A percentile compares a stretch with the other conserved stretches of the same genome.
phyloP scores from a whole-genome alignment of 2,329 filamentous ascomycete genomes.

The Ophiosphaerella korrae region DNA sequence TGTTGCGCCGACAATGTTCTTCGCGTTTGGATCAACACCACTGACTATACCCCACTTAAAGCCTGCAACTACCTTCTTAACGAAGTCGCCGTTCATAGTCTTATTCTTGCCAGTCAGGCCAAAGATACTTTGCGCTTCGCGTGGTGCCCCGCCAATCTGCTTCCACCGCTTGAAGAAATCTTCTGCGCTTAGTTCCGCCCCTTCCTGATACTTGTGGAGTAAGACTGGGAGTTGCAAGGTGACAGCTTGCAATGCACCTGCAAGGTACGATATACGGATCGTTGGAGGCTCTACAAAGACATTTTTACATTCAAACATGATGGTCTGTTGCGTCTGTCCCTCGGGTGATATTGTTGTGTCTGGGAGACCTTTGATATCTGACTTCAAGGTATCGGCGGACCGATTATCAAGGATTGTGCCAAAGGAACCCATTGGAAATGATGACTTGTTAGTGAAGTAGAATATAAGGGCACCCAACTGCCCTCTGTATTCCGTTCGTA shows the following conservation, averaged over 20 bases:
- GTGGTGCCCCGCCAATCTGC: constrained; percentile 87
- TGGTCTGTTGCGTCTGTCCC: constrained; percentile 85
- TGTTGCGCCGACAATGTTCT: constrained; percentile 91
- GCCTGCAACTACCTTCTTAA: constrained; percentile 74
- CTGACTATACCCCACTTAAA: constrained; percentile 89
- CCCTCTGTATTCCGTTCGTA: constrained; percentile 93
- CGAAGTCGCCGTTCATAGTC: constrained; percentile 72
- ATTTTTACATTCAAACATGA: constrained; percentile 87
- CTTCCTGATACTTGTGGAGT: constrained; percentile 96
- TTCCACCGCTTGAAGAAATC: constrained; percentile 99
- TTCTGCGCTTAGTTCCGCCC: constrained; percentile 81
- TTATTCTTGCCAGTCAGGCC: constrained; percentile 65
- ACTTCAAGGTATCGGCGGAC: constrained; percentile 70
- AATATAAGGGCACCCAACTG: constrained; percentile 94
- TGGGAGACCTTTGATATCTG: constrained; percentile 86
- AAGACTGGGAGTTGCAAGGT: constrained; percentile 88
- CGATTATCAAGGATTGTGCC: constrained; percentile 88
- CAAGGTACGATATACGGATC: constrained; percentile 91
- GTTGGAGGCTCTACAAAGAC: constrained; percentile 86
- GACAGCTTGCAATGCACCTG: constrained; percentile 88
- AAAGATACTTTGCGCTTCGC: constrained; percentile 90
- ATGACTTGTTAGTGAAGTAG: constrained; percentile 95
- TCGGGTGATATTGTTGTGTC: constrained; percentile 78
- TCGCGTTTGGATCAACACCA: constrained; percentile 86
- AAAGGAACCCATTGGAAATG: constrained; percentile 83